Evolutionary conservation across 1,284 basidiomycete species (phyloP), one percentile per base, ranked within the genome.

Genomic region (Cystobasidium sp.): DNA sequence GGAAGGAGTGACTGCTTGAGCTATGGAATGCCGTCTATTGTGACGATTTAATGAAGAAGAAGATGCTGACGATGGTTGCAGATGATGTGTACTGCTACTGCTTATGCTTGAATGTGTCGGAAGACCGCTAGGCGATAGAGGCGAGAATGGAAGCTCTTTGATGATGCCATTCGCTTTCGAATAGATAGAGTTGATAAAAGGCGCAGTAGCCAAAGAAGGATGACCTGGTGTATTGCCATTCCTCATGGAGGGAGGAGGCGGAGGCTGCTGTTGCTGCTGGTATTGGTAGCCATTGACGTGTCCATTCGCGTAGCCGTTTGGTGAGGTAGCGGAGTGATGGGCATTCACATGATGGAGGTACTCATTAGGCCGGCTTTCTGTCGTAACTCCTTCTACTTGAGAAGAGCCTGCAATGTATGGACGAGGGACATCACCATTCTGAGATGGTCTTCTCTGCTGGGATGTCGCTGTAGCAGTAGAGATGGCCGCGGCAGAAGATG

Each of bases 1-100:
- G 47, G 68, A 72, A 39, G 75, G 75, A 18, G 69, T 56, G 10
- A 71, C 43, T n/a, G 68, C 53, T 46, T 70, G 70, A 16, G 70
- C 70, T 43, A 73, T 64, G 10, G 56, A 62, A 18, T 73, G 63
- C 20, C 70, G 62, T 16, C 70, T 20, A n/a, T 51, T 55, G 39
- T 66, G 64, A 39, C 24, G 22, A n/a, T 16, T 4, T 43, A 41
- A 39, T 22, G n/a, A n/a, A 12, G 49, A 66, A 7, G n/a, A 31
- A 5, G 31, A 31, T n/a, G 24, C 55, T 56, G 55, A 56, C 6
- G 64, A 47, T 0, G 64, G 6, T 20, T 51, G 64, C 8, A 66
- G 49, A 53, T 51, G 64, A 37, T 59, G 56, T 24, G 37, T 31
- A 43, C 37, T n/a, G 39, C 44, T 51, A 49, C 20, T 65, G 14